Evolutionary conservation across 2,329 filamentous ascomycete genomes (phyloP).

Genomic region (Trichophyton schoenleinii): DNA sequence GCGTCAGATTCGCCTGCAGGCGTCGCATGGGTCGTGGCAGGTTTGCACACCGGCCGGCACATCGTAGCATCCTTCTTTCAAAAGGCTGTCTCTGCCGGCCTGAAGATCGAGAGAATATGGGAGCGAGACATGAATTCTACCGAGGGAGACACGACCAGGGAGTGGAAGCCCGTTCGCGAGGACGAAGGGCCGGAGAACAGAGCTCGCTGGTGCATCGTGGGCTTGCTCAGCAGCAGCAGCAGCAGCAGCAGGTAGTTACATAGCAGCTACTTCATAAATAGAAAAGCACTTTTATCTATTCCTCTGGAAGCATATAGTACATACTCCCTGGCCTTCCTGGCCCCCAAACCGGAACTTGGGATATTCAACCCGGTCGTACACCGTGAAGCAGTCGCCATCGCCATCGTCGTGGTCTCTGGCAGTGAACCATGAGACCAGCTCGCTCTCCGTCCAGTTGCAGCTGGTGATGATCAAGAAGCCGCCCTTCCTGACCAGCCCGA

Average conservation of each 20-base stretch:
- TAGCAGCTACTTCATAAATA: conserved; percentile 5
- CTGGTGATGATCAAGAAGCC: conserved; percentile 78
- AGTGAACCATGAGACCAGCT: conserved; percentile 70
- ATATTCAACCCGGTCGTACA: conserved; percentile 62
- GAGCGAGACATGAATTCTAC: conserved; percentile 41
- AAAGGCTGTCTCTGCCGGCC: conserved; percentile 27
- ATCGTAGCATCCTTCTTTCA: conserved; percentile 47
- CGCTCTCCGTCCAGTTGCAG: conserved; percentile 94
- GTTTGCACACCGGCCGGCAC: conserved; percentile 47
- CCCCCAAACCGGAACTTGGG: conserved; percentile 82
- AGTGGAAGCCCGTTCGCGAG: conserved; percentile 36
- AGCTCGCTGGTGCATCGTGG: conserved; percentile 46
- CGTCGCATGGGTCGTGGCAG: conserved; percentile 38
- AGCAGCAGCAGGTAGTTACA: not conserved
- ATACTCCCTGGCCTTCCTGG: conserved; percentile 75
- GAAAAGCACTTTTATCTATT: conserved; percentile 11
- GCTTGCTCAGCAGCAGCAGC: conserved; percentile 24
- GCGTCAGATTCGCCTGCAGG: conserved; percentile 6
- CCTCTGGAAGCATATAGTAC: conserved; percentile 67
- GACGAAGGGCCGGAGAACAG: conserved; percentile 38
- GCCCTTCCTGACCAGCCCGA: conserved; percentile 54
- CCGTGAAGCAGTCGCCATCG: conserved; percentile 38
- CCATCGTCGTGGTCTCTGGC: conserved; percentile 15
- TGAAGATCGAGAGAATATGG: conserved; percentile 42
- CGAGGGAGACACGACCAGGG: conserved; percentile 35